Conservation (phyloP, 2,329 filamentous ascomycete species). For the Calonectria pseudoturangicola region DNA sequence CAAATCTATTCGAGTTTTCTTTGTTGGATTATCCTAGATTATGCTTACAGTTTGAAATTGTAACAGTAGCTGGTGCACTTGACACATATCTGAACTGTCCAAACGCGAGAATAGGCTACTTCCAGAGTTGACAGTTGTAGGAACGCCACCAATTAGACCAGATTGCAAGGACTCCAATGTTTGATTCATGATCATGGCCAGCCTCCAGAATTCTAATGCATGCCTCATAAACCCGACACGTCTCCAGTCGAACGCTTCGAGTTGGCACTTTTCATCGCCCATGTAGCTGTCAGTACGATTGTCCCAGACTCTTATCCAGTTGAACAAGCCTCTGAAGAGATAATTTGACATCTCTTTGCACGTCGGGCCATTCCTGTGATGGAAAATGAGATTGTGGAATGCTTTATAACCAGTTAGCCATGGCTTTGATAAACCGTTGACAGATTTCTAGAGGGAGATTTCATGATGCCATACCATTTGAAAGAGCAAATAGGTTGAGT, state of each 20-base stretch:
- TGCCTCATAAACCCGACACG: constrained; percentile 25
- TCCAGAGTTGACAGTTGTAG: neutral
- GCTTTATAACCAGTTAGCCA: neutral
- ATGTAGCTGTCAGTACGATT: neutral
- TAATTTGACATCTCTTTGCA: neutral
- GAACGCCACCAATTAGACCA: neutral
- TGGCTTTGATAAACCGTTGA: neutral
- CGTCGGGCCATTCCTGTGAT: constrained; percentile 30
- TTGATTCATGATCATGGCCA: constrained; percentile 21
- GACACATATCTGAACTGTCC: constrained; percentile 29
- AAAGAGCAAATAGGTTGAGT: constrained; percentile 39
- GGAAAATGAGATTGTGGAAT: constrained; percentile 43
- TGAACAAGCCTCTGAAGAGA: constrained; percentile 28
- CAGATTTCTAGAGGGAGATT: neutral
- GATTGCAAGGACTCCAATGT: neutral
- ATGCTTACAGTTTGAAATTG: constrained; percentile 26
- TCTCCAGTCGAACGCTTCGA: neutral
- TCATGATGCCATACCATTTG: constrained; percentile 32
- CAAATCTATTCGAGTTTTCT: neutral
- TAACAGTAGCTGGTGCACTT: constrained; percentile 32
- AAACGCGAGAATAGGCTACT: neutral
- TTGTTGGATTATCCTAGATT: neutral
- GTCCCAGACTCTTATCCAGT: constrained; percentile 39
- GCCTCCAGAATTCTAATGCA: constrained; percentile 25
- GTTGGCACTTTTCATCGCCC: neutral